Evolutionary conservation across 768 basidiomycete species (phyloP).

Genomic region (Tricholomella constricta): DNA sequence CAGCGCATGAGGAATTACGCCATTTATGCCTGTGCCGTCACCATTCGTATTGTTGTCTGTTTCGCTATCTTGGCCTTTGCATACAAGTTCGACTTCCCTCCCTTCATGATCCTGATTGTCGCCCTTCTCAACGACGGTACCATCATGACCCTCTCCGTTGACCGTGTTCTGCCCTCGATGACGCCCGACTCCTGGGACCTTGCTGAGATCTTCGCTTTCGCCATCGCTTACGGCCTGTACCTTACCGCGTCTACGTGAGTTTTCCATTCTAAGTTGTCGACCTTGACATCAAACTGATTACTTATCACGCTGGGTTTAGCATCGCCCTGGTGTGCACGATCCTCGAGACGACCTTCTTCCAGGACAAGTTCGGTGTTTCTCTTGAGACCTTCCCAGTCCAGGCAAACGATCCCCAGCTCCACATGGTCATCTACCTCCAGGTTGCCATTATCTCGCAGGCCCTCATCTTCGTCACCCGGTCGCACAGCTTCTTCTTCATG

Average conservation of each 20-base stretch:
- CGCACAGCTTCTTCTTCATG: conserved; percentile 96
- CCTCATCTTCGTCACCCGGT: conserved; percentile 93
- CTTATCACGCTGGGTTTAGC: conserved; percentile 35
- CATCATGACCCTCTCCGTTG: conserved; percentile 97
- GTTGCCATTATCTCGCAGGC: conserved; percentile 99
- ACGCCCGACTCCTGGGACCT: conserved; percentile 96
- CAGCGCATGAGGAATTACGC: conserved; percentile 99
- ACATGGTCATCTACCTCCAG: conserved; percentile 92
- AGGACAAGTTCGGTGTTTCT: conserved; percentile 76
- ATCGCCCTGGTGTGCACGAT: conserved; percentile 82
- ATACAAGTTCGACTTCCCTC: conserved; percentile 98
- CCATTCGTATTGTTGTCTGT: conserved; percentile 98
- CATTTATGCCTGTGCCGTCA: conserved; percentile 93
- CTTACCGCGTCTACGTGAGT: conserved; percentile 88
- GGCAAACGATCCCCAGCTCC: conserved; percentile 72
- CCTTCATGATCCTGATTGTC: conserved; percentile 99
- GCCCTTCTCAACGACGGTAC: conserved; percentile 97
- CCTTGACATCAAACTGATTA: conserved; percentile 7
- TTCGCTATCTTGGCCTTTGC: conserved; percentile 95
- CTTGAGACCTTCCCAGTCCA: conserved; percentile 42
- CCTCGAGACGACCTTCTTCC: conserved; percentile 88
- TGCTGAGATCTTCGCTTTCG: conserved; percentile 94
- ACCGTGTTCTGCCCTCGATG: conserved; percentile 91
- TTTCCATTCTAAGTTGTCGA: conserved; percentile 5
- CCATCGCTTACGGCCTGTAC: conserved; percentile 94